Conservation (phyloP, 768 basidiomycete species). For the Daedalea quercina region DNA sequence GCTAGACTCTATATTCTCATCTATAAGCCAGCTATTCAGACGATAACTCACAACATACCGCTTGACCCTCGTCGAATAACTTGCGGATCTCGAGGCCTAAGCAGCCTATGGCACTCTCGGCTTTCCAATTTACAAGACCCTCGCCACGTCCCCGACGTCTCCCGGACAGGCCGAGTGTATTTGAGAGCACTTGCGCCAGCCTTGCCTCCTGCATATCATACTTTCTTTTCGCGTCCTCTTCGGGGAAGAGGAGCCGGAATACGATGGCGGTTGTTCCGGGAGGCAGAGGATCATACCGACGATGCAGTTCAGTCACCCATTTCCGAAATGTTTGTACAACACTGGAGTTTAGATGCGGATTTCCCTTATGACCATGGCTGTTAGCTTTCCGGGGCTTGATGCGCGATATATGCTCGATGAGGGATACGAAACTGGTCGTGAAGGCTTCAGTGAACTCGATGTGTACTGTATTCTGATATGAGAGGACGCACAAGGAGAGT, state of each 20-base stretch:
- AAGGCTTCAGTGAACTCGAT: neutral
- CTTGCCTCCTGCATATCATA: conserved; percentile 68
- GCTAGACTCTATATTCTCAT: conserved; percentile 15
- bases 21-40: too few species aligned
- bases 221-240: conserved; percentile 64
- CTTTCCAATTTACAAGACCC: conserved; percentile 32
- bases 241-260: conserved; percentile 79
- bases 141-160: conserved; percentile 17
- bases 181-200: conserved; percentile 45
- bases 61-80: conserved; percentile 33
- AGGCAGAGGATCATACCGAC: conserved; percentile 12
- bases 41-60: conserved; percentile 25
- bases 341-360: neutral
- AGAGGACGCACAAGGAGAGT: conserved; percentile 10
- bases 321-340: conserved; percentile 12
- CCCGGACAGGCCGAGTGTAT: conserved; percentile 29
- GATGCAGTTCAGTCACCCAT: conserved; percentile 15
- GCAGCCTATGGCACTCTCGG: conserved; percentile 48
- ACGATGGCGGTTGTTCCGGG: conserved; percentile 48
- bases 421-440: conserved; percentile 9
- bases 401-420: conserved; percentile 8
- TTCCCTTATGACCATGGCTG: neutral
- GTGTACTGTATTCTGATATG: neutral
- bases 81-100: conserved; percentile 60
- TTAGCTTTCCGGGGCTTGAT: conserved; percentile 7